These are phyloP conservation scores for Eucalyptus marginata DNA, from an alignment of 345 rosid genomes.

Conservation along the genomic window DNA sequence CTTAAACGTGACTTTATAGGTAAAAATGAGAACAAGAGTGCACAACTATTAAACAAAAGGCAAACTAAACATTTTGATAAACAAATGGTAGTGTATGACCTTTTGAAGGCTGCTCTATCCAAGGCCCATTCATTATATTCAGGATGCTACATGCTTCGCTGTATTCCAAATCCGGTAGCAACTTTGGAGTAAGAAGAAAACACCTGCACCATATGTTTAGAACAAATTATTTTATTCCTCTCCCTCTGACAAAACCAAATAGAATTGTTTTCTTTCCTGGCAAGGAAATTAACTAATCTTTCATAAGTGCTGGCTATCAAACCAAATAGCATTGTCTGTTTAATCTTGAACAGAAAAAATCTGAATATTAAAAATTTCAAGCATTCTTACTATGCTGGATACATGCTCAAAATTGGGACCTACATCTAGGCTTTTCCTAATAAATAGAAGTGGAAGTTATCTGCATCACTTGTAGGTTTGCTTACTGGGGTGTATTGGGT, in stretches of 20 bases:
- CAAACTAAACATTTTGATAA: not conserved
- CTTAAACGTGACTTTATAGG: not conserved
- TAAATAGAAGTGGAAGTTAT: not conserved
- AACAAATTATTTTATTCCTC: not conserved
- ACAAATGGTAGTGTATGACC: conserved; percentile 9
- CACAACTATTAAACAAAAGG: not conserved
- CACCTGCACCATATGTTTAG: conserved; percentile 32
- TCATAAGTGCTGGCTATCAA: not conserved
- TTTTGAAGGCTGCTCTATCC: conserved; percentile 77
- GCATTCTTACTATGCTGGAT: not conserved
- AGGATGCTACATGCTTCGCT: conserved; percentile 88
- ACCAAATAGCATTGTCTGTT: not conserved
- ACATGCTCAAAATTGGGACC: not conserved
- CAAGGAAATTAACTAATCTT: not conserved
- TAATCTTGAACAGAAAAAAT: not conserved
- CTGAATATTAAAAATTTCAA: not conserved
- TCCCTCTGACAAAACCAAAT: not conserved
- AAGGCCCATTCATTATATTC: conserved; percentile 93
- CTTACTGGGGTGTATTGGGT: conserved; percentile 91
- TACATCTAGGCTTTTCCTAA: not conserved
- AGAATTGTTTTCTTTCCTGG: not conserved
- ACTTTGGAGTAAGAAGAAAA: conserved; percentile 83
- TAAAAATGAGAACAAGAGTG: not conserved
- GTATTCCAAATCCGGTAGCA: conserved; percentile 79
- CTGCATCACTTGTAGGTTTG: not conserved